Conservation (phyloP, 352 stramenopile genomes). For the Saprolegnia diclina region DNA sequence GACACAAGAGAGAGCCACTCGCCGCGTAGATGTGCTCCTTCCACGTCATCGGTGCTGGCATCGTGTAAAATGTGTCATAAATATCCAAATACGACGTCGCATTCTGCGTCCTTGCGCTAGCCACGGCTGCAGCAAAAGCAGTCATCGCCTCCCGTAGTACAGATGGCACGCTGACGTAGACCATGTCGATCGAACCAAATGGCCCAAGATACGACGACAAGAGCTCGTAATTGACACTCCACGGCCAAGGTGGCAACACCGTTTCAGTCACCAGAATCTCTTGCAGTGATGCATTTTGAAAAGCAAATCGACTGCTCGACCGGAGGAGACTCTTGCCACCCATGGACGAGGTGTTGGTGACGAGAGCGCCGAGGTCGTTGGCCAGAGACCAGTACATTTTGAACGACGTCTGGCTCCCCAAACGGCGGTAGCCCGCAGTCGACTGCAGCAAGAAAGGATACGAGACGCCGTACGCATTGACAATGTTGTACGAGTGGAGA, state of each 20-base stretch:
- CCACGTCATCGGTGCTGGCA: no score
- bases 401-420: neutral
- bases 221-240: neutral
- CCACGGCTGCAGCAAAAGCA: no score
- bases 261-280: neutral
- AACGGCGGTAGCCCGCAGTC: neutral
- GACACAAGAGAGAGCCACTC: no score
- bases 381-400: constrained; percentile 23
- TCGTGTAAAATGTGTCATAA: no score
- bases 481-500: neutral
- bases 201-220: neutral
- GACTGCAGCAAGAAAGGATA: neutral
- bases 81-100: no score
- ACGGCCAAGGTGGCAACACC: neutral
- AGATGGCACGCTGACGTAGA: neutral
- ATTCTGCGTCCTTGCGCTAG: no score
- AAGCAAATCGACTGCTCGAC: constrained; percentile 7
- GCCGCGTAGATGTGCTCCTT: no score
- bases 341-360: neutral
- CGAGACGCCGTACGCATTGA: constrained; percentile 1
- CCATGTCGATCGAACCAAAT: constrained; percentile 22
- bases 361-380: neutral
- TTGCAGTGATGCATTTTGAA: neutral
- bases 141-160: neutral
- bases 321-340: constrained; percentile 2